Conservation (phyloP, 2,329 filamentous ascomycete species). For the Botrytis tulipae region DNA sequence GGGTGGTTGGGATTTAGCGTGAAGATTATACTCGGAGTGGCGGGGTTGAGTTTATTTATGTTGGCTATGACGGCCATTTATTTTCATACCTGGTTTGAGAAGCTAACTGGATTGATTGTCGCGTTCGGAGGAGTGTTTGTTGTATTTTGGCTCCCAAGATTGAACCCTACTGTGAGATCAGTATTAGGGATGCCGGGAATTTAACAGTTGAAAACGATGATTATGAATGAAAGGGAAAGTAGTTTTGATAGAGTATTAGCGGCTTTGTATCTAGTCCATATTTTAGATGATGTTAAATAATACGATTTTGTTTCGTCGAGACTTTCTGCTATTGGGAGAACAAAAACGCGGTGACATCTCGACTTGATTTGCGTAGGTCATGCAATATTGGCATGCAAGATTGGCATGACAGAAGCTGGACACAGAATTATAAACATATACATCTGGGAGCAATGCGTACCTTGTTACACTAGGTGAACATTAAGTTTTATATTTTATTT, state of each 20-base stretch:
- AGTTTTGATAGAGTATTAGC: slow-evolving; percentile 1
- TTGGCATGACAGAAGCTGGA: neutral
- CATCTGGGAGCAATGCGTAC: neutral
- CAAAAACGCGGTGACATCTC: neutral
- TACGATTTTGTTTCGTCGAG: neutral
- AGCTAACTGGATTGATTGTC: slow-evolving; percentile 55
- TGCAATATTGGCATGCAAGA: neutral
- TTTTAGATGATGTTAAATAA: neutral
- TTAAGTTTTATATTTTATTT: neutral
- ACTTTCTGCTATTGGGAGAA: neutral
- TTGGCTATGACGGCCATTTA: slow-evolving; percentile 96
- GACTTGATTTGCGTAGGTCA: neutral
- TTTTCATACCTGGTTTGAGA: slow-evolving; percentile 99
- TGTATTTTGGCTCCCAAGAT: slow-evolving; percentile 51
- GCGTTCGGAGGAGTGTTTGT: slow-evolving; percentile 49
- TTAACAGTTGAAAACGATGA: neutral
- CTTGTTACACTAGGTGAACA: neutral
- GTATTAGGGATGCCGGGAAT: slow-evolving; percentile 47
- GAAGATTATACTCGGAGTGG: slow-evolving; percentile 61
- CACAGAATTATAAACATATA: neutral
- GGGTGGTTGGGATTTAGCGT: slow-evolving; percentile 46
- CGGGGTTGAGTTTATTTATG: slow-evolving; percentile 86
- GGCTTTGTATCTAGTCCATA: neutral
- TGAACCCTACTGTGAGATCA: slow-evolving; percentile 44
- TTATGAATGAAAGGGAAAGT: neutral